Conservation (phyloP, 2,329 filamentous ascomycete genomes). For the Simplicillium aogashimaense region DNA sequence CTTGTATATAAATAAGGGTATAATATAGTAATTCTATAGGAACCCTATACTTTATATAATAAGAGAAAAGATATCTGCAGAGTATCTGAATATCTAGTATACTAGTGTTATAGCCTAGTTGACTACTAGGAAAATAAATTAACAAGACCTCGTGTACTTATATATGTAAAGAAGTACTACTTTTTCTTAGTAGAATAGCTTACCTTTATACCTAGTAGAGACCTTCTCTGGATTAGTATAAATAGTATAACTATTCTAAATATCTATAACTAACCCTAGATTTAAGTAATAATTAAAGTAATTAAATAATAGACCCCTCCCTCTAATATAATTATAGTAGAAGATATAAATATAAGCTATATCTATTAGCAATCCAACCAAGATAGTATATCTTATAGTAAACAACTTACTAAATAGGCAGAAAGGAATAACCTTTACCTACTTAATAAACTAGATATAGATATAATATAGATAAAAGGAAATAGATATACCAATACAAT, state of each 20-base stretch:
- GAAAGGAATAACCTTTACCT: background rate
- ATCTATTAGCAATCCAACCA: background rate
- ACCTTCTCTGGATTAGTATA: background rate
- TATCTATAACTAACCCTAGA: conserved; percentile 1
- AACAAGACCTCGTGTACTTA: background rate
- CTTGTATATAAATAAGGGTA: conserved; percentile 2
- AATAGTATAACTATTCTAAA: background rate
- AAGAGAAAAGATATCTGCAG: background rate
- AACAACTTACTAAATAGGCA: background rate
- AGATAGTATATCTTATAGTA: background rate
- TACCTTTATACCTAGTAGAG: conserved; percentile 5
- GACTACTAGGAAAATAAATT: background rate
- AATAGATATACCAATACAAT: background rate
- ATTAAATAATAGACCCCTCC: background rate
- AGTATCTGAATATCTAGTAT: background rate
- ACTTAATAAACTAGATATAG: background rate
- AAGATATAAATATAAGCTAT: background rate
- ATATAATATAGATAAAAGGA: background rate
- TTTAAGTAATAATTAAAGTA: background rate
- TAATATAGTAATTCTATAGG: background rate
- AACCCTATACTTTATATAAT: conserved; percentile 1
- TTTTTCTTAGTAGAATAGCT: conserved; percentile 1
- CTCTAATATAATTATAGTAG: background rate
- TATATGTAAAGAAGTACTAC: conserved; percentile 8
- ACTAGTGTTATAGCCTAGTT: background rate